These are phyloP conservation scores for Botrytis fragariae DNA, from an alignment of 2,329 filamentous ascomycete species.

Conservation along the genomic window DNA sequence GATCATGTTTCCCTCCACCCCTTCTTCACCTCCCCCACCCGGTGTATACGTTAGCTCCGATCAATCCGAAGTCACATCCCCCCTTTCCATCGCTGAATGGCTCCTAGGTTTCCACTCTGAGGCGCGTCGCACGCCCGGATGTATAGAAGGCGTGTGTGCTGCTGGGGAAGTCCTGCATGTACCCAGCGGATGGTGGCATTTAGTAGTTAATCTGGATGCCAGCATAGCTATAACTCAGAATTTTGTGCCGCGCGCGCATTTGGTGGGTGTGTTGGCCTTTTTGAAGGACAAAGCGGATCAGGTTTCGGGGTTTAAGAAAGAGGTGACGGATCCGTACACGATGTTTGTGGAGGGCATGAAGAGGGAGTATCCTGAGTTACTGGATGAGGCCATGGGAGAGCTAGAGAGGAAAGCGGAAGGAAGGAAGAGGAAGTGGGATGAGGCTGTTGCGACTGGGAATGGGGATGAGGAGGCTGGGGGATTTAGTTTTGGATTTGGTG, in stretches of 20 bases:
- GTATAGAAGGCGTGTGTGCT: constrained; percentile 79
- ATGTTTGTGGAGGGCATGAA: constrained; percentile 70
- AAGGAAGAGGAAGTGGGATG: constrained; percentile 85
- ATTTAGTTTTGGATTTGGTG: constrained; percentile 65
- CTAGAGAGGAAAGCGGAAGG: constrained; percentile 60
- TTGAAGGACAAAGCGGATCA: constrained; percentile 79
- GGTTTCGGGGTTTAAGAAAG: constrained; percentile 78
- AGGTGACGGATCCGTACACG: constrained; percentile 68
- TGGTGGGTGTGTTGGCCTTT: constrained; percentile 75
- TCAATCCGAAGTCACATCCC: constrained; percentile 88
- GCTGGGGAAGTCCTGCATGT: constrained; percentile 89
- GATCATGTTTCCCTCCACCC: constrained; percentile 87
- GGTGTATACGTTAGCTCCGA: constrained; percentile 89
- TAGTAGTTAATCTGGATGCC: constrained; percentile 84
- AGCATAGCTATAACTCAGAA: constrained; percentile 93
- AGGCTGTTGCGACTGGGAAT: constrained; percentile 57
- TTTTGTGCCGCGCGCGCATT: constrained; percentile 74
- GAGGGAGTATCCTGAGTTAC: constrained; percentile 61
- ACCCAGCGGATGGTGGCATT: constrained; percentile 93
- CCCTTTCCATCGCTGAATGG: constrained; percentile 96
- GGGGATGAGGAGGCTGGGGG: constrained; percentile 43
- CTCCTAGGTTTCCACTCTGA: constrained; percentile 84
- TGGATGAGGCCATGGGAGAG: constrained; percentile 63
- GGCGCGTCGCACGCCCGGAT: constrained; percentile 72
- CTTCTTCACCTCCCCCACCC: constrained; percentile 56